Conservation (phyloP, 2,329 filamentous ascomycete species). For the Trichothecium roseum region DNA sequence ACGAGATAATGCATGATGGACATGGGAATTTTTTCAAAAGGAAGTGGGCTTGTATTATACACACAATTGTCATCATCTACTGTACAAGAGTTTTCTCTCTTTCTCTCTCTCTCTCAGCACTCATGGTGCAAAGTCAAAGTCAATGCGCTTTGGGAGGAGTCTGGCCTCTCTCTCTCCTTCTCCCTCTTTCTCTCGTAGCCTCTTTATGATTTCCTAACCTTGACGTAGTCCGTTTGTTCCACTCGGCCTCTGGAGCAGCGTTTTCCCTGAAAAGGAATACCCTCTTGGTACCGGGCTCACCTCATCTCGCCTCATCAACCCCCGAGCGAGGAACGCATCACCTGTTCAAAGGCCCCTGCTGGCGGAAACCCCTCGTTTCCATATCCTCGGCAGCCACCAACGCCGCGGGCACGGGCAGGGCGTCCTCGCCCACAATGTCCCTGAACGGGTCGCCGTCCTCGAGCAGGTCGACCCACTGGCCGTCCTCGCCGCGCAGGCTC, state of each 20-base stretch:
- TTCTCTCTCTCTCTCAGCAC: no score
- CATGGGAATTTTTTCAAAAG: no score
- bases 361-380: slow-evolving; percentile 39
- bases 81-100: slow-evolving; percentile 8
- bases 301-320: no score
- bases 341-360: slow-evolving; percentile 28
- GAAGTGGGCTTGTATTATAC: slow-evolving; percentile 27
- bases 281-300: no score
- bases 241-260: no score
- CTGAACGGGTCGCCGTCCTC: slow-evolving; percentile 61
- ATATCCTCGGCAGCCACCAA: slow-evolving; percentile 20
- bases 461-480: slow-evolving; percentile 58
- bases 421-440: slow-evolving; percentile 33
- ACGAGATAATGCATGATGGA: no score
- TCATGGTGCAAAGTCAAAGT: no score
- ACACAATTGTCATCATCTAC: slow-evolving; percentile 8
- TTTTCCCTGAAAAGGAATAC: no score
- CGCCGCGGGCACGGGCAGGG: slow-evolving; percentile 22
- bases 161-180: slow-evolving; percentile 2
- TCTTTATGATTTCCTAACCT: no score
- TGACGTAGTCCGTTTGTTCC: no score
- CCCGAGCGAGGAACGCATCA: no score
- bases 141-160: no score
- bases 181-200: neutral
- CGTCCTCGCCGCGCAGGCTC: slow-evolving; percentile 63